Conservation (phyloP, 345 rosid genomes). For the Cardamine chenopodiifolia region DNA sequence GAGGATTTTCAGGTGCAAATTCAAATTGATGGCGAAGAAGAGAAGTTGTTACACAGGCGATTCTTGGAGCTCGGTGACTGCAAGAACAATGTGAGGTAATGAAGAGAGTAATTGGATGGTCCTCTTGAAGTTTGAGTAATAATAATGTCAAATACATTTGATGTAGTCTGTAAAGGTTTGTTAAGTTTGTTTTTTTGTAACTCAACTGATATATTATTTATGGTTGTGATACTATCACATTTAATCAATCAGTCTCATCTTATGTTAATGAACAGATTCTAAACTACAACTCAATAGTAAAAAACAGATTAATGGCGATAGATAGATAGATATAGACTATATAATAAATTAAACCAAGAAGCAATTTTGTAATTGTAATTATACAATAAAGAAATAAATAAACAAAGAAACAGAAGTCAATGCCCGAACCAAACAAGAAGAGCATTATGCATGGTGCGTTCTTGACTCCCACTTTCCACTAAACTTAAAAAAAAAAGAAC, state of each 20-base stretch:
- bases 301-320: background rate
- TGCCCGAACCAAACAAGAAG: slow-evolving; percentile 86
- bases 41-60: background rate
- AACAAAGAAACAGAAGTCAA: slow-evolving; percentile 70
- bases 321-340: background rate
- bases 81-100: background rate
- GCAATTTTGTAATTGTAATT: background rate
- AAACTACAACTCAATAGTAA: background rate
- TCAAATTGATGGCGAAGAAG: slow-evolving; percentile 5
- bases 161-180: background rate
- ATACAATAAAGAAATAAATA: slow-evolving; percentile 11
- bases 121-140: background rate
- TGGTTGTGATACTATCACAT: background rate
- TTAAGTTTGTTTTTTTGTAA: too few relatives aligned
- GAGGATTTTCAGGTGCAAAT: slow-evolving; percentile 13
- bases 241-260: background rate
- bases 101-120: background rate
- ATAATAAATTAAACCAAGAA: background rate
- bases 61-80: background rate
- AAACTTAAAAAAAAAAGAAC: slow-evolving; percentile 4
- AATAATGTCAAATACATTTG: background rate
- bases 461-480: slow-evolving; percentile 73
- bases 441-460: slow-evolving; percentile 74
- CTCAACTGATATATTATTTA: background rate
- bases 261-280: background rate